phyloP scores from a whole-genome alignment of 2,329 filamentous ascomycete species.

The Fusarium liriodendri region DNA sequence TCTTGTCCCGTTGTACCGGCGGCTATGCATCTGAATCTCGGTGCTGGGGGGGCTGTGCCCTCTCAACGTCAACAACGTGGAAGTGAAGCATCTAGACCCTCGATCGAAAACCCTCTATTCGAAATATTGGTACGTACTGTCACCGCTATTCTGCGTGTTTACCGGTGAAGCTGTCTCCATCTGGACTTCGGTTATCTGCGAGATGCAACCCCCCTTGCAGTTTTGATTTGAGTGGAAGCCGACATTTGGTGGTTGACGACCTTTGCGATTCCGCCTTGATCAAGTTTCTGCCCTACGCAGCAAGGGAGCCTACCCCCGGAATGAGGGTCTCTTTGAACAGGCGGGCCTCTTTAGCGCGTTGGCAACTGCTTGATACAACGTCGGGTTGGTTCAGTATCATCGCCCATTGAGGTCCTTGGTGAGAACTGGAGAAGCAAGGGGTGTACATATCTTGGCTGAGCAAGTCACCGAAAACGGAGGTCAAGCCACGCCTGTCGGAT shows the following conservation, averaged over 20 bases:
- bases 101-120: background rate
- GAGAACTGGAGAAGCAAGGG: background rate
- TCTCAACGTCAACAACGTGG: background rate
- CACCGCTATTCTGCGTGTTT: constrained; percentile 28
- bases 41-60: background rate
- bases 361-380: background rate
- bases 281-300: background rate
- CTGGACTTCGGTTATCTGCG: background rate
- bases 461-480: background rate
- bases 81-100: background rate
- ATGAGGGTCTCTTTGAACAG: background rate
- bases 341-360: background rate
- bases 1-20: background rate
- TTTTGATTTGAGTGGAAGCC: background rate
- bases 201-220: background rate
- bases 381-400: background rate
- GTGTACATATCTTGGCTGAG: background rate
- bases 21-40: background rate
- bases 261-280: background rate
- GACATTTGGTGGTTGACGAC: background rate
- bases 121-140: constrained; percentile 31
- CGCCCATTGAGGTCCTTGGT: background rate
- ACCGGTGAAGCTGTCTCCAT: background rate
- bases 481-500: background rate
- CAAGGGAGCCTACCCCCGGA: background rate